Evolutionary conservation across 306 rosid species (phyloP), one percentile per base, ranked within the genome.

Genomic region (Quercus agrifolia): DNA sequence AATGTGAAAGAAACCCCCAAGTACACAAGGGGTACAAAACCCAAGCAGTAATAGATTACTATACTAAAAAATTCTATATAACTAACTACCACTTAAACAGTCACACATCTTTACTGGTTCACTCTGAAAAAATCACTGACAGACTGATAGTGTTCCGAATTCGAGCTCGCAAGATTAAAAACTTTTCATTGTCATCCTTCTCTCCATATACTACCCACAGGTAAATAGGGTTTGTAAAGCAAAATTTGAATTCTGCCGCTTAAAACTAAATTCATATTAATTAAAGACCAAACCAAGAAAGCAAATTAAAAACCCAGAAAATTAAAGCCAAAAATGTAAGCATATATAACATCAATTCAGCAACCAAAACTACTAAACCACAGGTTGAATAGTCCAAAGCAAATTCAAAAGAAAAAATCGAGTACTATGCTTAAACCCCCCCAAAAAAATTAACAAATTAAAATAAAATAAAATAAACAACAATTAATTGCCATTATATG

Each of bases 371-470:
- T 41, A 77, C 2, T 33, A 71, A 46, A 80, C 61, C 66, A 8
- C 57, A 71, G 75, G 66, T 72, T 57, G 85, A 86, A 77, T 78
- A 56, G 61, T 67, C 44, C 4, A 80, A 71, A 23, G 54, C 63
- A 70, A 79, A 78, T 33, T 20, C 71, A 33, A 74, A 30, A 14
- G 56, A 75, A 52, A 61, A 77, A 8, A 0, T 10, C 3, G 21
- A 25, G 56, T 10, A 79, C 64, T 52, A 54, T 2, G 77, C 66
- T 33, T 41, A 17, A 67, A 27, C 11, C 28, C 25, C 15, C 71
- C 54, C 13, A 2, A n/a, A 74, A 69, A 14, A 15, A 54, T 20
- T 38, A 56, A 10, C 44, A 49, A n/a, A 69, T 55, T 18, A 74
- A 49, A 63, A 19, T 35, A 35, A 35, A 35, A 57, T 20, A 59